Conservation (phyloP, 371 early-diverging fungal species). For the Apophysomyces ossiformis region DNA sequence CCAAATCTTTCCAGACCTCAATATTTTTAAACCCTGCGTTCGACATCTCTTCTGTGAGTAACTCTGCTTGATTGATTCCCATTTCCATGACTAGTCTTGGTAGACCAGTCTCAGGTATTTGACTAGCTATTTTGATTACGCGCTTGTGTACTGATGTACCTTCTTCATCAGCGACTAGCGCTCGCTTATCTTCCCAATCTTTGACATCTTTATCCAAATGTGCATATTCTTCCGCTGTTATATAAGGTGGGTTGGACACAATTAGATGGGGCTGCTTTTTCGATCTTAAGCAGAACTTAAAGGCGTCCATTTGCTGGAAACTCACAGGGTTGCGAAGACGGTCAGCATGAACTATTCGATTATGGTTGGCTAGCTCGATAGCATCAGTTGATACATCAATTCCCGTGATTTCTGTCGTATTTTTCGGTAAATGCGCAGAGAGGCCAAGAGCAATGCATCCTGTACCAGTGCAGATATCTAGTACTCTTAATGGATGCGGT, state of each 20-base stretch:
- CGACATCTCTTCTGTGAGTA: constrained; percentile 45
- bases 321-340: constrained; percentile 24
- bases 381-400: constrained; percentile 54
- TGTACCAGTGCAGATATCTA: constrained; percentile 89
- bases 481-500: constrained; percentile 55
- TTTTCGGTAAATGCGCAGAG: constrained; percentile 59
- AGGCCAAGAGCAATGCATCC: constrained; percentile 88
- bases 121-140: constrained; percentile 48
- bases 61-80: constrained; percentile 72
- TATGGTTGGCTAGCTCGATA: constrained; percentile 54
- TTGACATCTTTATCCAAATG: constrained; percentile 72
- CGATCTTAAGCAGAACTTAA: constrained; percentile 15
- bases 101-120: constrained; percentile 22
- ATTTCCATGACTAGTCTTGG: constrained; percentile 83
- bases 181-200: constrained; percentile 86
- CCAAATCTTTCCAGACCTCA: constrained; percentile 77
- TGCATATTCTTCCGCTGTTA: constrained; percentile 73
- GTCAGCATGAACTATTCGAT: constrained; percentile 24
- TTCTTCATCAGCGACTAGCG: constrained; percentile 76
- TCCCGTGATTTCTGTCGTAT: constrained; percentile 36
- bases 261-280: constrained; percentile 59
- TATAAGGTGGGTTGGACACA: constrained; percentile 92
- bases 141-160: constrained; percentile 69
- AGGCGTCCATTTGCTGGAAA: constrained; percentile 57
- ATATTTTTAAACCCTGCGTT: constrained; percentile 54